Evolutionary conservation across 352 stramenopile genomes (phyloP).

Genomic region (Globisporangium middletonii): DNA sequence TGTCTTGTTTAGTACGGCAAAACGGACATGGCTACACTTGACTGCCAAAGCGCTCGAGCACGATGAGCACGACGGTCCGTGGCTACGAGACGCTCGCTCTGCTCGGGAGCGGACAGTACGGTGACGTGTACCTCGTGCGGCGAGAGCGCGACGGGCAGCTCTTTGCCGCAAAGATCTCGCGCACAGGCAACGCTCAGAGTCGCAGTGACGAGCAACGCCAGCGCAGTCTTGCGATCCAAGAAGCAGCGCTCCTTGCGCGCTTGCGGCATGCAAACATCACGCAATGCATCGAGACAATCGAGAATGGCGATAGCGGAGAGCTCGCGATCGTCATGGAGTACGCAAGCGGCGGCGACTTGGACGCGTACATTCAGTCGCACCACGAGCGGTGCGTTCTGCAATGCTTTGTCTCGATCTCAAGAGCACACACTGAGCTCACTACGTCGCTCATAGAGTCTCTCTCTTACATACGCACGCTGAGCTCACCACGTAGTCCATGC

Average conservation of each 20-base stretch:
- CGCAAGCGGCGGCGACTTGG: conserved; percentile 51
- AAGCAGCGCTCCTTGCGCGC: conserved; percentile 41
- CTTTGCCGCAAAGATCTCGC: conserved; percentile 49
- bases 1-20: neutral
- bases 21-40: conserved; percentile 11
- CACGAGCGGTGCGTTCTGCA: neutral
- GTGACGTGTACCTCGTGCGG: conserved; percentile 44
- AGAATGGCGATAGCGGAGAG: conserved; percentile 8
- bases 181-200: conserved; percentile 5
- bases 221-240: conserved; percentile 12
- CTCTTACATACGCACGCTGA: neutral
- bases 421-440: neutral
- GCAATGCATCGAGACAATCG: conserved; percentile 43
- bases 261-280: conserved; percentile 66
- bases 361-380: conserved; percentile 26
- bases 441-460: neutral
- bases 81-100: conserved; percentile 38
- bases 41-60: neutral
- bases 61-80: conserved; percentile 10
- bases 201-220: conserved; percentile 32
- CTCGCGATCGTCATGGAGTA: conserved; percentile 76
- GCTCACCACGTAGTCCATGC: conserved; percentile 3
- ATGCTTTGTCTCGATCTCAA: conserved; percentile 2
- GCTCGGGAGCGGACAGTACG: conserved; percentile 57
- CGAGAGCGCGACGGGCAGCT: conserved; percentile 24